Base-by-base conservation (phyloP, 345 rosid genomes). In the Sonneratia caseolaris region DNA sequence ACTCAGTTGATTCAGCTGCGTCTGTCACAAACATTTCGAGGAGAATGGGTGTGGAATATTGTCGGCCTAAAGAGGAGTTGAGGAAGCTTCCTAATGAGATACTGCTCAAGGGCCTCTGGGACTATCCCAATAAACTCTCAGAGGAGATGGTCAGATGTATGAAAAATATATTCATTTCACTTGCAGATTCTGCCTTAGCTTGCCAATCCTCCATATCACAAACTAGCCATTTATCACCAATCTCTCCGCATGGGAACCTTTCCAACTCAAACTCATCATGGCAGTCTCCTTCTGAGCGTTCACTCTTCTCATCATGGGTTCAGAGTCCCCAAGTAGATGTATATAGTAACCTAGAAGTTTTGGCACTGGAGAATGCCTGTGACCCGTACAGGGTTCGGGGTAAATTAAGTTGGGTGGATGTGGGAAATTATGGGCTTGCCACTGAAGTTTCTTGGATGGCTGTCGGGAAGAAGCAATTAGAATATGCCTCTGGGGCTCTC, bases 391-490 rank as follows among this genome's bases (percentile, higher is more conserved):
- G 81, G 74, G 88, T 91, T 67, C 90, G 86, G 13, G 96, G 96
- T 53, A 94, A 91, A 84, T 71, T 91, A 77, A 90, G 95, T 75
- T 94, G 98, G 98, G 80, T 78, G 14, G 90, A 89, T 70, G 81
- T 82, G 64, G 91, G 96, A 76, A 90, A 86, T 76, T 94, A 94
- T 80, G 78, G 87, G 69, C 71, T 76, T 47, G 88, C 90, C 65
- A 78, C 82, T 3, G 96, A 90, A 85, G 97, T 94, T 75, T 90
- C 97, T 76, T 94, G 98, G 93, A 85, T 94, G 95, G 89, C 98
- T 12, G 98, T 91, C 77, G 97, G 97, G 76, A 87, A 89, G 88
- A 87, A 90, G 77, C 93, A 94, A 81, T 76, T 94, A 42, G 96
- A 87, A 77, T 94, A 91, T 86, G 98, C 97, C 76, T 85, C 95